Conservation (phyloP, 768 basidiomycete species). For the Amanita muscaria region DNA sequence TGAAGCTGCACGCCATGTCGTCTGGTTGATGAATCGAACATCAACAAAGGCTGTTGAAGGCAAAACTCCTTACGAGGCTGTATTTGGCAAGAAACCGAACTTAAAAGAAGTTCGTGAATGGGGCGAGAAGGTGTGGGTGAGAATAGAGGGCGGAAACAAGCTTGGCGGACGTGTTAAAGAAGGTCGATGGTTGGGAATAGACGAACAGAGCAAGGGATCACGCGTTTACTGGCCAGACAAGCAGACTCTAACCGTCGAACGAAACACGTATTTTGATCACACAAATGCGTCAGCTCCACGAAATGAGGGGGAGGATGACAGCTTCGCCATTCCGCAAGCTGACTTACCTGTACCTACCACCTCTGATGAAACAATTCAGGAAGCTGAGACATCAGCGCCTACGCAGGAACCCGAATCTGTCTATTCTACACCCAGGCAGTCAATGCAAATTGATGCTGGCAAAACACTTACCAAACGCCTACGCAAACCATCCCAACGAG, state of each 20-base stretch:
- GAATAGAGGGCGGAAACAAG: slow-evolving; percentile 4
- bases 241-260: slow-evolving; percentile 13
- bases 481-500: too few species aligned
- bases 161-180: slow-evolving; percentile 7
- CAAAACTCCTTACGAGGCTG: slow-evolving; percentile 17
- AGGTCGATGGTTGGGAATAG: slow-evolving; percentile 14
- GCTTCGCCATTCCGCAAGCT: too few species aligned
- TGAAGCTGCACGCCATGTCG: slow-evolving; percentile 22
- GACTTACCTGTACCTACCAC: too few species aligned
- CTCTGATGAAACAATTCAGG: too few species aligned
- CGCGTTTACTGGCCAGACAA: slow-evolving; percentile 19
- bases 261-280: slow-evolving; percentile 6
- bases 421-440: too few species aligned
- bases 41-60: slow-evolving; percentile 17
- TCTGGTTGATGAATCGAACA: slow-evolving; percentile 24
- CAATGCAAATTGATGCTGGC: too few species aligned
- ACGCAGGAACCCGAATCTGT: too few species aligned
- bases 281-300: neutral
- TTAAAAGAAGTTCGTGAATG: slow-evolving; percentile 17
- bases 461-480: too few species aligned
- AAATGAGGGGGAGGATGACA: neutral
- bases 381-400: too few species aligned
- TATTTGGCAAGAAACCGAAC: slow-evolving; percentile 17
- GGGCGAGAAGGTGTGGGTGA: slow-evolving; percentile 12
- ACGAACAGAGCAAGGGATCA: slow-evolving; percentile 11